Evolutionary conservation across 768 basidiomycete genomes (phyloP), one percentile per base, ranked within the genome.

Genomic region (Hygrocybe coccinea): DNA sequence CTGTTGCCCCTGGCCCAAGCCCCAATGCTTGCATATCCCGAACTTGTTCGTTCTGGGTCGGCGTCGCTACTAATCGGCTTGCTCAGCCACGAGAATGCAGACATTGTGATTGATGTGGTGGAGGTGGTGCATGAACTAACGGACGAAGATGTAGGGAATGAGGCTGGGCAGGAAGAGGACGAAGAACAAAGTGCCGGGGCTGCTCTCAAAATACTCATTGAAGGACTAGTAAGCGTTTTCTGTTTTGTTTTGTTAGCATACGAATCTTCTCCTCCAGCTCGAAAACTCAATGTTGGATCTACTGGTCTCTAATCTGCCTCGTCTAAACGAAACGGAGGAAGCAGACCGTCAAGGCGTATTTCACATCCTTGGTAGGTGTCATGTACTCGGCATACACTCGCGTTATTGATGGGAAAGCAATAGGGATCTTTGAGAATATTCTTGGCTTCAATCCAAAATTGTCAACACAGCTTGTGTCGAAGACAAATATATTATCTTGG

Each of bases 51-150:
- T 41, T 86, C 87, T 5, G 90, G 87, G 34, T 76, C 85, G 15
- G 73, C 93, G 14, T 66, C 77, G 33, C 74, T 85, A 24, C 78
- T 98, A 47, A 80, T 90, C 55, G 93, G 89, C 29, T 80, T 99
- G 47, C 82, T 99, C 54, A 90, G 85, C 55, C 95, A 99, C 67
- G 97, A 99, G 70, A 99, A 99, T 67, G 80, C 87, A 46, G 97
- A 99, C 71, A 97, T 99, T 57, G 89, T 90, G n/a, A 89, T 98
- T 53, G 94, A 97, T 61, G 88, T 92, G 33, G 85, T 98, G 35
- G 91, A 95, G 66, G 80, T 95, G 17, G 76, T 99, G 5, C 87
- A 93, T 63, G 97, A 99, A 70, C 79, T 97, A 58, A 95, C 94
- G 1, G 97, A 99, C 61, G 97, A 98, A 70, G 95, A 98, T 62